phyloP scores from a whole-genome alignment of 257 asterid species.

The Petrea volubilis region DNA sequence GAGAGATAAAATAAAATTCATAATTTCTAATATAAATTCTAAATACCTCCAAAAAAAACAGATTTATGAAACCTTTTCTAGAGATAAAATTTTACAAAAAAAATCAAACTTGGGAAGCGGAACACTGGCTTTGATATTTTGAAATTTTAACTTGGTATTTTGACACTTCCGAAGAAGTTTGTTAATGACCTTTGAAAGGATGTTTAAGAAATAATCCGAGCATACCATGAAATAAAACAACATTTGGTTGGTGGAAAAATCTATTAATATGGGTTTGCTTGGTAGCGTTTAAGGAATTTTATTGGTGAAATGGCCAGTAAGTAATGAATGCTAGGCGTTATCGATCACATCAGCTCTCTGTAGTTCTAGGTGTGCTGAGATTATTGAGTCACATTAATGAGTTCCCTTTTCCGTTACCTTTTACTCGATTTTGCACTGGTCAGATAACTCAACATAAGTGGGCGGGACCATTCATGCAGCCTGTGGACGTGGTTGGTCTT shows the following conservation, averaged over 20 bases:
- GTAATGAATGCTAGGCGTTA: background rate
- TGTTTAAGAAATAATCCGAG: background rate
- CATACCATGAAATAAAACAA: background rate
- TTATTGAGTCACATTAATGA: background rate
- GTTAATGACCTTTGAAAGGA: background rate
- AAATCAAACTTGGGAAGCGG: background rate
- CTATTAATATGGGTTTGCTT: background rate
- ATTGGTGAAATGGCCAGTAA: background rate
- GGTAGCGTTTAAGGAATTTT: background rate
- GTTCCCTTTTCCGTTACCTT: background rate
- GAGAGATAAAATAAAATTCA: no score
- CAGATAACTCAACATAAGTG: constrained; percentile 86
- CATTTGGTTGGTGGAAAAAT: background rate
- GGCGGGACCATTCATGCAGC: constrained; percentile 92
- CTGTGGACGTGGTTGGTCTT: constrained; percentile 93
- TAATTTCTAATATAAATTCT: no score
- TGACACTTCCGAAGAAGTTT: no score
- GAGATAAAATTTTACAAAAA: no score
- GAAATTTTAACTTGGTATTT: background rate
- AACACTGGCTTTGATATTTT: background rate
- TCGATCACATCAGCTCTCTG: background rate
- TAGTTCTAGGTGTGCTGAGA: constrained; percentile 13
- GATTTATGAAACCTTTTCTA: no score
- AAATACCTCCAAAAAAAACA: no score
- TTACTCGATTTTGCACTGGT: constrained; percentile 24